These are phyloP conservation scores for Talaromyces islandicus DNA, from an alignment of 2,329 filamentous ascomycete genomes.

Conservation along the genomic window DNA sequence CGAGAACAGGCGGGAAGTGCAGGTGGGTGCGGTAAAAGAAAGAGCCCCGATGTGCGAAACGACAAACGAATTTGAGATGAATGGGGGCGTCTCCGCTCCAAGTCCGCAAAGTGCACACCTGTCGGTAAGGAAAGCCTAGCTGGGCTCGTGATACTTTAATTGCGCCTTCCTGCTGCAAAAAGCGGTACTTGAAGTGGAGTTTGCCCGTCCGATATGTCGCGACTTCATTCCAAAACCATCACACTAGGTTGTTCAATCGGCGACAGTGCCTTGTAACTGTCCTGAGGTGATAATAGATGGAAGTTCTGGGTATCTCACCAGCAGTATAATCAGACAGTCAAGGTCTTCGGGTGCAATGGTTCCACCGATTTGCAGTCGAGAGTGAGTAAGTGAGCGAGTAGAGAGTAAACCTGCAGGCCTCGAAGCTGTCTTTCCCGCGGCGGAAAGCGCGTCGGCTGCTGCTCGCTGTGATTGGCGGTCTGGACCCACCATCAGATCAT, in stretches of 20 bases:
- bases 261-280: not conserved
- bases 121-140: not conserved
- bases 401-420: too few relatives aligned
- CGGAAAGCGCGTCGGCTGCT: not conserved
- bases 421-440: not conserved
- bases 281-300: not conserved
- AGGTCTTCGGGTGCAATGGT: not conserved
- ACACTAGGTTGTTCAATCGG: not conserved
- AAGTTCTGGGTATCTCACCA: not conserved
- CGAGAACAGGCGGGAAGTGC: not conserved
- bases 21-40: not conserved
- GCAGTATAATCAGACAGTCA: not conserved
- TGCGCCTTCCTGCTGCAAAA: not conserved
- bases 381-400: not conserved
- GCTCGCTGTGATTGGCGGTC: not conserved
- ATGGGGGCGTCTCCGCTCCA: not conserved
- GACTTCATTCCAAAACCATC: not conserved
- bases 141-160: not conserved
- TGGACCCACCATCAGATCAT: not conserved
- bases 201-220: not conserved
- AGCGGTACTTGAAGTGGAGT: not conserved
- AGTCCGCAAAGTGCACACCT: not conserved
- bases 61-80: not conserved
- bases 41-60: not conserved
- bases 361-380: not conserved